Base-by-base conservation (phyloP, 306 rosid species). In the Casuarina cunninghamiana region DNA sequence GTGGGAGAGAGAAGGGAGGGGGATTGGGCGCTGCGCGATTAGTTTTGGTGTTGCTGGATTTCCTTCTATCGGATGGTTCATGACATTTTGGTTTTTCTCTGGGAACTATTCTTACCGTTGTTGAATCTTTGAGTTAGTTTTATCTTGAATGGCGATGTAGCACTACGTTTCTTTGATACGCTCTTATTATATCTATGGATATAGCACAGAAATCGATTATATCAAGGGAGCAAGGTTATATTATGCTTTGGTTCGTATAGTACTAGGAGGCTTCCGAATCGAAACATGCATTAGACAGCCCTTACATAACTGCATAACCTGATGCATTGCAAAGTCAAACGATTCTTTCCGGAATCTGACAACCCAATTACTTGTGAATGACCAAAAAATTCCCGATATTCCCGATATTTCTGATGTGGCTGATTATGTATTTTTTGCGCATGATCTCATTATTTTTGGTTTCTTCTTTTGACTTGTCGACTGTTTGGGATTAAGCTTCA, bases 311-410 rank as follows among this genome's bases (percentile, higher is more conserved):
- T 15, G 61, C 26, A 73, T 79, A 82, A 81, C 77, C 82, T 44
- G 75, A 57, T 78, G 42, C 54, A 75, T 80, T 12, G 48, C 62
- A 73, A 81, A 83, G 87, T 87, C 90, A 81, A 91, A 84, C 75
- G 80, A 71, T 77, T 72, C 79, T 79, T 75, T 76, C 73, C 48
- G 68, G 77, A 38, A 63, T 83, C 75, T 62, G 53, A 55, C 63
- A 75, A 77, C 83, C 53, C 80, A 78, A 66, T 78, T 49, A 68
- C 53, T 26, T 46, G 39, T 44, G 12, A 71, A 5, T 42, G 39
- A 77, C 67, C 63, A 75, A 58, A 58, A 46, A 39, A 73, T 26
- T 26, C 32, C 32, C 32, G 32, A 26, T 26, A 4, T 85, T 78
- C 53, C 55, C 72, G 76, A 61, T 79, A 15, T 50, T 45, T 73